phyloP scores from a whole-genome alignment of 2,329 filamentous ascomycete genomes.

The Massarina eburnea region DNA sequence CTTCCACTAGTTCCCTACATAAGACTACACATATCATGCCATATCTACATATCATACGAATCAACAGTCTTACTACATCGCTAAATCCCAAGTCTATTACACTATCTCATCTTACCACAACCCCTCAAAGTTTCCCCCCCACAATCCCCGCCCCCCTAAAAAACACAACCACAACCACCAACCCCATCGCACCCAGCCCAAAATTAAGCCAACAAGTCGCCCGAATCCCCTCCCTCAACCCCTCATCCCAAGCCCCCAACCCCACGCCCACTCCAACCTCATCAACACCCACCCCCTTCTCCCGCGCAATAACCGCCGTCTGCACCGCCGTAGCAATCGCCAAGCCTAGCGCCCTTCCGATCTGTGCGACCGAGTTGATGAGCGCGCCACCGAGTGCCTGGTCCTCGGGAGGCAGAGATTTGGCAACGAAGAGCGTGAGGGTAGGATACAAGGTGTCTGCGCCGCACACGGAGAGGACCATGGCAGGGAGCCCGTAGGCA shows the following conservation, averaged over 20 bases:
- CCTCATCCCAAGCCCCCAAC: constrained; percentile 26
- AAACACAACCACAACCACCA: neutral
- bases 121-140: constrained; percentile 7
- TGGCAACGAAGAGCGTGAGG: constrained; percentile 66
- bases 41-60: too few species aligned
- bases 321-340: constrained; percentile 68
- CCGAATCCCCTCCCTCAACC: neutral
- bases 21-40: too few species aligned
- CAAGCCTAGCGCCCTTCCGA: constrained; percentile 66
- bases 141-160: constrained; percentile 23
- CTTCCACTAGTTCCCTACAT: too few species aligned
- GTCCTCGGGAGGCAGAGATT: constrained; percentile 62
- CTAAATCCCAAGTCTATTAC: neutral
- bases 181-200: neutral
- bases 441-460: constrained; percentile 69
- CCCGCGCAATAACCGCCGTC: constrained; percentile 52
- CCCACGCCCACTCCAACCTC: constrained; percentile 23
- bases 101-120: too few species aligned
- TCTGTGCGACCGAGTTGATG: constrained; percentile 66
- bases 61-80: neutral
- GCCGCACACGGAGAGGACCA: constrained; percentile 66
- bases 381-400: constrained; percentile 69
- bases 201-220: neutral
- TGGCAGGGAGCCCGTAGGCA: constrained; percentile 66
- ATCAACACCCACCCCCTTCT: constrained; percentile 27